These are phyloP conservation scores for Fusarium duplospermum DNA, from an alignment of 2,329 filamentous ascomycete genomes.

Conservation along the genomic window DNA sequence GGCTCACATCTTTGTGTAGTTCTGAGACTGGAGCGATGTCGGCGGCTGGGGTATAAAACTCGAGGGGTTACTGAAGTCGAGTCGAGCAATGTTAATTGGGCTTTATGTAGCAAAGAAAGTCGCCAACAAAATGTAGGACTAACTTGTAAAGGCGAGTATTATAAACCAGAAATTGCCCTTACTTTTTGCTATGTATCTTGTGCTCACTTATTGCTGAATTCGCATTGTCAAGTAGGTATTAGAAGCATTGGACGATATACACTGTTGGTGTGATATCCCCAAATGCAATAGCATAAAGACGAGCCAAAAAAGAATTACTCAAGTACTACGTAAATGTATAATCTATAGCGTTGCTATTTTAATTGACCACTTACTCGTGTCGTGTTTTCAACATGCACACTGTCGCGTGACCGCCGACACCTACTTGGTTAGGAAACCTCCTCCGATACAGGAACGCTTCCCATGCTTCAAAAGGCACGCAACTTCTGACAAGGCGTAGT, in stretches of 20 bases:
- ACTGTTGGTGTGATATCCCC: background rate
- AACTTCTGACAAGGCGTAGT: background rate
- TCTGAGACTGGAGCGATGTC: conserved; percentile 15
- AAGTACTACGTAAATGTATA: background rate
- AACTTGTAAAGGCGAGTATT: background rate
- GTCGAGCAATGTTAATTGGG: too few relatives aligned
- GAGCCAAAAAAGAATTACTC: background rate
- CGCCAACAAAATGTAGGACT: background rate
- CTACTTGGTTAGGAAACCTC: background rate
- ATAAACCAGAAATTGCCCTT: background rate
- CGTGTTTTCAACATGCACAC: background rate
- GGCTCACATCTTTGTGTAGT: background rate
- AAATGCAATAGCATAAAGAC: background rate
- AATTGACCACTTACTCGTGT: background rate
- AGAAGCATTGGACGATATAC: background rate
- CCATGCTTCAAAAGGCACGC: background rate
- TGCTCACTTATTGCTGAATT: background rate
- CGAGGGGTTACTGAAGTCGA: background rate
- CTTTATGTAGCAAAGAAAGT: background rate
- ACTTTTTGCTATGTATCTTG: background rate
- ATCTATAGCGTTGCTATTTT: background rate
- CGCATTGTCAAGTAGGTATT: background rate
- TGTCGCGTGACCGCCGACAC: background rate
- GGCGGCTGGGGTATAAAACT: conserved; percentile 1
- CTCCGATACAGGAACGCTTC: background rate